Conservation (phyloP, 1,284 basidiomycete genomes). For the Ganoderma meredithae region DNA sequence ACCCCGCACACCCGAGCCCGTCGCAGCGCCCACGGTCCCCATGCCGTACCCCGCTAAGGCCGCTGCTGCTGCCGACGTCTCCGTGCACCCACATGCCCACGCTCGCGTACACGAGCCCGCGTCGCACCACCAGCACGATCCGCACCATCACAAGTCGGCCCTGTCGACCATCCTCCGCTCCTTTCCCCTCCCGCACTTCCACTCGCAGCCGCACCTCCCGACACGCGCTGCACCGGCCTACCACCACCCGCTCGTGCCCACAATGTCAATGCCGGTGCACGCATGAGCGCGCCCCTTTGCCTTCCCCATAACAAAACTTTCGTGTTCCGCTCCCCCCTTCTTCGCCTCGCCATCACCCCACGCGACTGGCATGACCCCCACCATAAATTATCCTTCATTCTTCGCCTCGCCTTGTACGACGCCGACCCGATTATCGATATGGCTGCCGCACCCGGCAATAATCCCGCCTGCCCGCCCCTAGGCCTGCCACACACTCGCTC, state of each 20-base stretch:
- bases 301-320: no score
- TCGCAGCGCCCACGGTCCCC: conserved; percentile 22
- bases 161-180: conserved; percentile 39
- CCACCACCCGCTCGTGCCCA: conserved; percentile 23
- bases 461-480: conserved; percentile 7
- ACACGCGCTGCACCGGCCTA: conserved; percentile 16
- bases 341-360: conserved; percentile 7
- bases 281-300: conserved; percentile 21
- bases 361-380: neutral
- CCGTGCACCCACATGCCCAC: conserved; percentile 17
- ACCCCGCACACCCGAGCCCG: conserved; percentile 38
- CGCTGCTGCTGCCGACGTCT: conserved; percentile 25
- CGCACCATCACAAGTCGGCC: conserved; percentile 32
- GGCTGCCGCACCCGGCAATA: neutral
- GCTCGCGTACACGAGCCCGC: conserved; percentile 18
- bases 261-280: conserved; percentile 26
- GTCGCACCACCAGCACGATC: conserved; percentile 21
- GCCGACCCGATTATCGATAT: neutral
- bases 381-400: conserved; percentile 8
- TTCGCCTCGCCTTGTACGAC: neutral
- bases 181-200: conserved; percentile 43
- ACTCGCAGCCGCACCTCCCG: conserved; percentile 23
- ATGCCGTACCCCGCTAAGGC: conserved; percentile 29
- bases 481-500: conserved; percentile 8
- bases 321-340: no score